These are phyloP conservation scores for Blastosporella zonata DNA, from an alignment of 1,284 basidiomycete species.

Conservation along the genomic window DNA sequence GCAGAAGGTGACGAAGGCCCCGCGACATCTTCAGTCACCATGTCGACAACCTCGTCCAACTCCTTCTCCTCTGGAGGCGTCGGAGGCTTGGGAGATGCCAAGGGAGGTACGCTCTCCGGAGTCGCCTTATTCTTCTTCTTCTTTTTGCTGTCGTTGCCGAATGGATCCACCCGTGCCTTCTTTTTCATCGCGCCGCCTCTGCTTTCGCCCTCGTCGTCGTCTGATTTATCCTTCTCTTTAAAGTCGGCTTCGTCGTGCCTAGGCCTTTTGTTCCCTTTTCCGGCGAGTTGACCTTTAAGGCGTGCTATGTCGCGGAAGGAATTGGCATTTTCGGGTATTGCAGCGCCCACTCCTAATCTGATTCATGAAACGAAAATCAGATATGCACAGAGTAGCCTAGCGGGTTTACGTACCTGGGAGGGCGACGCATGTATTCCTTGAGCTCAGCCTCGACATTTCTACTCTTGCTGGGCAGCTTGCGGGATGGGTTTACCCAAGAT, in stretches of 20 bases:
- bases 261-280: constrained; percentile 47
- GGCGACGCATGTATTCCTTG: constrained; percentile 61
- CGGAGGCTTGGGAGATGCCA: not conserved
- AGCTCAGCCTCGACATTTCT: constrained; percentile 53
- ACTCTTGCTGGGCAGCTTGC: constrained; percentile 29
- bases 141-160: constrained; percentile 34
- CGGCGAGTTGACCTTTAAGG: constrained; percentile 54
- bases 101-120: not conserved
- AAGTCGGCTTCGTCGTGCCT: constrained; percentile 31
- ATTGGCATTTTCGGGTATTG: constrained; percentile 44
- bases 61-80: constrained; percentile 7
- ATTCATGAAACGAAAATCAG: constrained; percentile 6
- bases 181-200: constrained; percentile 54
- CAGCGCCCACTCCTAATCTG: constrained; percentile 70
- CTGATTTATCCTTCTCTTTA: constrained; percentile 27
- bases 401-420: constrained; percentile 51
- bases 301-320: constrained; percentile 47
- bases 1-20: constrained; percentile 5
- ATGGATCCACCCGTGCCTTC: constrained; percentile 55
- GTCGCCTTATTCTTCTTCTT: constrained; percentile 29
- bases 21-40: constrained; percentile 4
- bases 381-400: not conserved
- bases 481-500: constrained; percentile 64
- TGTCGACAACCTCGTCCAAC: constrained; percentile 6
- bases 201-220: constrained; percentile 56